Percentiles rank a stretch among this genome's conserved stretches.
phyloP scores from a whole-genome alignment of 495 filamentous ascomycete species.

The Penicillium macrosclerotiorum region DNA sequence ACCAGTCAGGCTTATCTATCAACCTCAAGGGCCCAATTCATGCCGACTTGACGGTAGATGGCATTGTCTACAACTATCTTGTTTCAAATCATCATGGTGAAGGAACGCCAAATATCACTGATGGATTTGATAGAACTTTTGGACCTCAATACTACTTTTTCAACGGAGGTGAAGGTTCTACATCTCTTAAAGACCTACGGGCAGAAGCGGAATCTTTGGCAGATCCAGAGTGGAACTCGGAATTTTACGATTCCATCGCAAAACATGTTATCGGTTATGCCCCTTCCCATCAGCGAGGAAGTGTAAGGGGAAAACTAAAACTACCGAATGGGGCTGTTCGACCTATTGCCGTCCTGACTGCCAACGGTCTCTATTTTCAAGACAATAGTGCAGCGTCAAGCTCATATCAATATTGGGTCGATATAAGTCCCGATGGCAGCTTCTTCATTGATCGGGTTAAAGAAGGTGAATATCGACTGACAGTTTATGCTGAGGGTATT shows the following conservation, averaged over 20 bases:
- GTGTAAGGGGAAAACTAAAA: slow-evolving; percentile 39
- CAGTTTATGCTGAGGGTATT: slow-evolving; percentile 54
- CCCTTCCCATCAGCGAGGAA: slow-evolving; percentile 40
- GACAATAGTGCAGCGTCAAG: slow-evolving; percentile 50
- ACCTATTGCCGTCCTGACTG: slow-evolving; percentile 51
- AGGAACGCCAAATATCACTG: slow-evolving; percentile 55
- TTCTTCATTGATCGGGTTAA: slow-evolving; percentile 49
- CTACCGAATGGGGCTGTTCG: slow-evolving; percentile 45
- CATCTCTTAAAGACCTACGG: slow-evolving; percentile 39
- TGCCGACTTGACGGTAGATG: slow-evolving; percentile 56
- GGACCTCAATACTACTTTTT: slow-evolving; percentile 58
- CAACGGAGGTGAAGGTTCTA: slow-evolving; percentile 46
- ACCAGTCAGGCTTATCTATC: no score
- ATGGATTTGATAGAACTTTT: slow-evolving; percentile 57
- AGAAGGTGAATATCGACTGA: slow-evolving; percentile 53
- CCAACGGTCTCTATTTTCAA: slow-evolving; percentile 53
- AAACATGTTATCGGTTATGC: slow-evolving; percentile 52
- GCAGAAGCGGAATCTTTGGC: slow-evolving; percentile 47
- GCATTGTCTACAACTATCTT: slow-evolving; percentile 54
- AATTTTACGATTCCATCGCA: slow-evolving; percentile 57
- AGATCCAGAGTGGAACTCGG: slow-evolving; percentile 47
- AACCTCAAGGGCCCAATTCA: slow-evolving; percentile 45
- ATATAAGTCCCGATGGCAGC: slow-evolving; percentile 43
- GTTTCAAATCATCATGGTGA: slow-evolving; percentile 58
- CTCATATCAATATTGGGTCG: slow-evolving; percentile 57